These are phyloP conservation scores for Colletotrichum brevisporum DNA, from an alignment of 2,329 filamentous ascomycete genomes.

Conservation along the genomic window DNA sequence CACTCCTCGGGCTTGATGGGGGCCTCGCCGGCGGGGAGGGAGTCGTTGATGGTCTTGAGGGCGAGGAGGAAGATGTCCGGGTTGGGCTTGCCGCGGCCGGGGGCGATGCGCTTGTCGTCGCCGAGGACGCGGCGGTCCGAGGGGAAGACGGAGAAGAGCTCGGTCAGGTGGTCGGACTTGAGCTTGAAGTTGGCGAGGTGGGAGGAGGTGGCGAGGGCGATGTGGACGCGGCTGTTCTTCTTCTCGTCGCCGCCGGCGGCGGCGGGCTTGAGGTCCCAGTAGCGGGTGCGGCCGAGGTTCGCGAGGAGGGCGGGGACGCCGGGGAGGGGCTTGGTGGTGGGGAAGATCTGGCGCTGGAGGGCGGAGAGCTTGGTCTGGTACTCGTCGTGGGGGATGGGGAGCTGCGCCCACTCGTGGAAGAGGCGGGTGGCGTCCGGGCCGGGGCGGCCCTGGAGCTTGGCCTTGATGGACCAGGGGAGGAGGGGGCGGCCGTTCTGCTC, in stretches of 20 bases:
- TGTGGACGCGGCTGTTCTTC: slow-evolving; percentile 69
- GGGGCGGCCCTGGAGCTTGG: slow-evolving; percentile 78
- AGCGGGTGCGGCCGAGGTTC: slow-evolving; percentile 68
- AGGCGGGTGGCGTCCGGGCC: slow-evolving; percentile 67
- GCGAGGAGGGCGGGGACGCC: slow-evolving; percentile 80
- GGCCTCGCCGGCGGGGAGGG: slow-evolving; percentile 72
- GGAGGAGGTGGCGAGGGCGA: slow-evolving; percentile 89
- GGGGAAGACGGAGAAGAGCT: slow-evolving; percentile 77
- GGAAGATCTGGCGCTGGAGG: slow-evolving; percentile 81
- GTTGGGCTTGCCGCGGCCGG: slow-evolving; percentile 90
- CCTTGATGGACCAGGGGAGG: slow-evolving; percentile 96
- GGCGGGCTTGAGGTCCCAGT: slow-evolving; percentile 58
- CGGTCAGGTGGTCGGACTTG: slow-evolving; percentile 76
- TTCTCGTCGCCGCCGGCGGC: slow-evolving; percentile 44
- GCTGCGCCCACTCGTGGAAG: slow-evolving; percentile 84
- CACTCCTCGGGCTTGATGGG: slow-evolving; percentile 87
- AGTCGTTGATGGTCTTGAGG: slow-evolving; percentile 85
- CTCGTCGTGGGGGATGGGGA: slow-evolving; percentile 81
- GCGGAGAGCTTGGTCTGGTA: slow-evolving; percentile 72
- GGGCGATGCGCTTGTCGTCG: slow-evolving; percentile 83
- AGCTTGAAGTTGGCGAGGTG: slow-evolving; percentile 79
- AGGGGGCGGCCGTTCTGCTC: slow-evolving; percentile 78
- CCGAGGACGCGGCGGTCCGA: slow-evolving; percentile 82
- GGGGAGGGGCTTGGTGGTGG: slow-evolving; percentile 80
- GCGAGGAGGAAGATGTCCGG: slow-evolving; percentile 96